Conservation (phyloP, 2,329 filamentous ascomycete genomes). For the Colletotrichum sp. region DNA sequence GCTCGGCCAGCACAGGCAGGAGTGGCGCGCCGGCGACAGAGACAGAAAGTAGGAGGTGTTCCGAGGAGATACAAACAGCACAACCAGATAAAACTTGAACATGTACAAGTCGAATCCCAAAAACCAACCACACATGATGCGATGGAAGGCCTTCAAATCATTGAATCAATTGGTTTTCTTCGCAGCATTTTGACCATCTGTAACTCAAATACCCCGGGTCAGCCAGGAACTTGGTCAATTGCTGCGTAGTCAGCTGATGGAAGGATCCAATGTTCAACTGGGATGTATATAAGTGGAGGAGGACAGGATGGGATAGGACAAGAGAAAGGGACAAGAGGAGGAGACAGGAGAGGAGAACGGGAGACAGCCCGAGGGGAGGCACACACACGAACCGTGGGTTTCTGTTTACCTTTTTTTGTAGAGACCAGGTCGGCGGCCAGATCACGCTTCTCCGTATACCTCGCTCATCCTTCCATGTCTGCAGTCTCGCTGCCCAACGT, state of each 20-base stretch:
- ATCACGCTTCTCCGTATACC: not conserved
- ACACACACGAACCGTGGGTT: not conserved
- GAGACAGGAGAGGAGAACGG: not conserved
- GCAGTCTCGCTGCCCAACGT: not conserved
- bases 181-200: not conserved
- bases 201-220: not conserved
- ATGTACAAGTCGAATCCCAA: not conserved
- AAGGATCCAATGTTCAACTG: not conserved
- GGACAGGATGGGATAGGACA: not conserved
- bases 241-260: not conserved
- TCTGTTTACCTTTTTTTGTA: not conserved
- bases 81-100: constrained; percentile 5
- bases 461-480: not conserved
- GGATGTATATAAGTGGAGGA: constrained; percentile 1
- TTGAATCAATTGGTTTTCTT: not conserved
- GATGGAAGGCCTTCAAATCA: not conserved
- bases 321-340: not conserved
- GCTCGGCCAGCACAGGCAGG: constrained; percentile 1
- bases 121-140: not conserved
- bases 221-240: not conserved
- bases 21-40: not conserved
- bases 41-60: constrained; percentile 1
- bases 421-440: constrained; percentile 4
- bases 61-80: not conserved
- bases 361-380: not conserved